phyloP scores from a whole-genome alignment of 352 stramenopile species.

The Phytopythium delawarense region DNA sequence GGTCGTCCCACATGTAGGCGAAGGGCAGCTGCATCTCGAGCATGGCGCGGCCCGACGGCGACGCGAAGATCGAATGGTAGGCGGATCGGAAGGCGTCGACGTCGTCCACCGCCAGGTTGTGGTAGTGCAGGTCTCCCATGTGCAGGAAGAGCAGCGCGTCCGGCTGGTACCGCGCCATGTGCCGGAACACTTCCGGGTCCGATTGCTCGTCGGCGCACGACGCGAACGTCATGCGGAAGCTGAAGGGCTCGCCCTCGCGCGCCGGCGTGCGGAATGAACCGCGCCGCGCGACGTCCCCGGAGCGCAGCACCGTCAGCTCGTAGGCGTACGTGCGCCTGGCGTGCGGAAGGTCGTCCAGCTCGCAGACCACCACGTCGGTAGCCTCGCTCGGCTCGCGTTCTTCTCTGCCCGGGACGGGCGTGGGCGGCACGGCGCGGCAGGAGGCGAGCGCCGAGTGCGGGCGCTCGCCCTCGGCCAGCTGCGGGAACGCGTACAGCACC shows the following conservation, averaged over 20 bases:
- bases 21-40: conserved; percentile 82
- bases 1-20: conserved; percentile 90
- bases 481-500: conserved; percentile 51
- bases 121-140: conserved; percentile 88
- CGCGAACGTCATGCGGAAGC: conserved; percentile 73
- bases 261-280: conserved; percentile 52
- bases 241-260: conserved; percentile 36
- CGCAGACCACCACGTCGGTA: conserved; percentile 45
- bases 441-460: conserved; percentile 42
- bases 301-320: conserved; percentile 36
- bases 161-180: conserved; percentile 49
- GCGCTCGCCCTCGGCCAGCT: conserved; percentile 33
- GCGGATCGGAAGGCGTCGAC: conserved; percentile 46
- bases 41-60: conserved; percentile 62
- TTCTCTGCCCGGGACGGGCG: not conserved
- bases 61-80: conserved; percentile 74
- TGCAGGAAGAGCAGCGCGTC: conserved; percentile 80
- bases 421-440: conserved; percentile 22
- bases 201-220: conserved; percentile 82
- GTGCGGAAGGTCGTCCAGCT: conserved; percentile 40
- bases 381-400: conserved; percentile 16
- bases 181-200: conserved; percentile 44
- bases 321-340: conserved; percentile 54
- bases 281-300: conserved; percentile 25
- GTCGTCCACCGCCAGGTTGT: conserved; percentile 74